These are phyloP conservation scores for Pisolithus microcarpus DNA, from an alignment of 768 basidiomycete species.

Conservation along the genomic window DNA sequence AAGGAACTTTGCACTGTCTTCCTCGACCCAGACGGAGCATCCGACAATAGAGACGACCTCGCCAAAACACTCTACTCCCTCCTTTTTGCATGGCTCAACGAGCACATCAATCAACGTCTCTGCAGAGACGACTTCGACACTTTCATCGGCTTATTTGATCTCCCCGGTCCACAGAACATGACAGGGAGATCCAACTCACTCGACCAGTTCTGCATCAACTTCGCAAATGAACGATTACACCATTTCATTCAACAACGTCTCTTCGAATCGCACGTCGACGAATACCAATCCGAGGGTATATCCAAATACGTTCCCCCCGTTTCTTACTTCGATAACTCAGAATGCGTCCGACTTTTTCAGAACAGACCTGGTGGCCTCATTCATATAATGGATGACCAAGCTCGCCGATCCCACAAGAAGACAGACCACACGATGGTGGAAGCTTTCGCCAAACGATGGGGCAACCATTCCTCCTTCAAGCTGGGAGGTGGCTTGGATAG, in stretches of 20 bases:
- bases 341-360: slow-evolving; percentile 81
- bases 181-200: slow-evolving; percentile 84
- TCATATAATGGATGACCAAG: slow-evolving; percentile 97
- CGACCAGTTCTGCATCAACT: slow-evolving; percentile 95
- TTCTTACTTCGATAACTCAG: slow-evolving; percentile 85
- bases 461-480: slow-evolving; percentile 89
- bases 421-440: slow-evolving; percentile 93
- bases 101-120: slow-evolving; percentile 90
- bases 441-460: slow-evolving; percentile 91
- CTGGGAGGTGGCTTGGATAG: slow-evolving; percentile 59
- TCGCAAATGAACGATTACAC: slow-evolving; percentile 88
- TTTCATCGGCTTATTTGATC: slow-evolving; percentile 90
- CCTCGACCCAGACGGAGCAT: slow-evolving; percentile 89
- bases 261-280: slow-evolving; percentile 75
- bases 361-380: slow-evolving; percentile 86
- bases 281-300: slow-evolving; percentile 82
- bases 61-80: slow-evolving; percentile 91
- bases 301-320: slow-evolving; percentile 58
- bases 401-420: slow-evolving; percentile 79
- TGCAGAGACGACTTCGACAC: slow-evolving; percentile 90
- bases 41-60: slow-evolving; percentile 89
- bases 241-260: slow-evolving; percentile 72
- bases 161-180: slow-evolving; percentile 90
- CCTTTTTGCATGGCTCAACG: slow-evolving; percentile 93
- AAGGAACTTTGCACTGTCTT: slow-evolving; percentile 98